These are phyloP conservation scores for Xylaria scruposa DNA, from an alignment of 495 filamentous ascomycete genomes.

Conservation along the genomic window DNA sequence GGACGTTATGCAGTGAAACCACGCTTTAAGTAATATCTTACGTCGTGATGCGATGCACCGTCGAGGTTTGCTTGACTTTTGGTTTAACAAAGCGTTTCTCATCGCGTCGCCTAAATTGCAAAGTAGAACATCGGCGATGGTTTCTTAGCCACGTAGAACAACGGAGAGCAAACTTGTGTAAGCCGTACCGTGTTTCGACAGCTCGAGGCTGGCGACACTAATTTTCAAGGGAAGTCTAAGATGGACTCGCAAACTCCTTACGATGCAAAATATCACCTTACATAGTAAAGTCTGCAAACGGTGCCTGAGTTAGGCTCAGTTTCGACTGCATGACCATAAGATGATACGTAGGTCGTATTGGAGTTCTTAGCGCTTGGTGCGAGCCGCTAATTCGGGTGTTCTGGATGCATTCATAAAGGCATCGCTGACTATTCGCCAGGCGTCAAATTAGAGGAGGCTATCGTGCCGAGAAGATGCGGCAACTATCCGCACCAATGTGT, in stretches of 20 bases:
- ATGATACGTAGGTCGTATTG: background rate
- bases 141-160: background rate
- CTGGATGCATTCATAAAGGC: background rate
- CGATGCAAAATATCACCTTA: background rate
- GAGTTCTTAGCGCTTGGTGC: slow-evolving; percentile 1
- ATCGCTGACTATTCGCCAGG: slow-evolving; percentile 11
- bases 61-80: background rate
- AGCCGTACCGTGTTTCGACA: background rate
- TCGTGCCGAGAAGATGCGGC: slow-evolving; percentile 18
- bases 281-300: background rate
- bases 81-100: background rate
- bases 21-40: slow-evolving; percentile 34
- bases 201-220: too few species aligned
- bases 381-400: slow-evolving; percentile 1
- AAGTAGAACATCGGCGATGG: background rate
- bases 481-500: slow-evolving; percentile 13
- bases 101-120: background rate
- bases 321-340: background rate
- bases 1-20: slow-evolving; percentile 39
- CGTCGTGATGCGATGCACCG: slow-evolving; percentile 11
- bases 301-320: background rate
- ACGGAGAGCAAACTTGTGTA: background rate
- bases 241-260: background rate
- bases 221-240: background rate
- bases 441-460: slow-evolving; percentile 3